phyloP scores from a whole-genome alignment of 257 asterid species.

The Plantago major region DNA sequence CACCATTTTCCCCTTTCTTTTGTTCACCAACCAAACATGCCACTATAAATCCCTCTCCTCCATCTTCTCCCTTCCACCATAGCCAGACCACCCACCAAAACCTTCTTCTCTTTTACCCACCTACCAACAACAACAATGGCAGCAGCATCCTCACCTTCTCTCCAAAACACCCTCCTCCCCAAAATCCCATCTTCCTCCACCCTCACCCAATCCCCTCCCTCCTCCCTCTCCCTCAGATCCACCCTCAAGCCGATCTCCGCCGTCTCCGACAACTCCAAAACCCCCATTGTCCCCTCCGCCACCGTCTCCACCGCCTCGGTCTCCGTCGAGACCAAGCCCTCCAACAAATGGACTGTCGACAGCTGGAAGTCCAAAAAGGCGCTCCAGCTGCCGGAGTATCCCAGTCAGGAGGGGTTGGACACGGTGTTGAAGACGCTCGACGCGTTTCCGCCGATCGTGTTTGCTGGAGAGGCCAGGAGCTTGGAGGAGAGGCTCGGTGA shows the following conservation, averaged over 20 bases:
- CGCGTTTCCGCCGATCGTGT: slow-evolving; percentile 64
- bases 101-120: background rate
- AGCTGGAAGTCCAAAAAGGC: slow-evolving; percentile 56
- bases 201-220: slow-evolving; percentile 11
- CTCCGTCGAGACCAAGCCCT: slow-evolving; percentile 10
- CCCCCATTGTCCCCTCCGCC: slow-evolving; percentile 30
- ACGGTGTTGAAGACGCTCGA: slow-evolving; percentile 53
- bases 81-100: too few species aligned
- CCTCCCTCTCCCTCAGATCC: slow-evolving; percentile 27
- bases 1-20: too few species aligned
- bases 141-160: slow-evolving; percentile 18
- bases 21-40: too few species aligned
- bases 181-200: slow-evolving; percentile 26
- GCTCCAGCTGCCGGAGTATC: slow-evolving; percentile 50
- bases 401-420: slow-evolving; percentile 37
- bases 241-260: slow-evolving; percentile 36
- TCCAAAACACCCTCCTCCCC: slow-evolving; percentile 36
- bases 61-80: too few species aligned
- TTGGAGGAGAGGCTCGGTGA: slow-evolving; percentile 68
- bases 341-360: slow-evolving; percentile 35
- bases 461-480: slow-evolving; percentile 79
- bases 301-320: slow-evolving; percentile 23
- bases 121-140: slow-evolving; percentile 2
- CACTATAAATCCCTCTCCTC: too few species aligned
- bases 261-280: slow-evolving; percentile 35